Evolutionary conservation across 495 filamentous ascomycete genomes (phyloP).

Genomic region (Terfezia boudieri): DNA sequence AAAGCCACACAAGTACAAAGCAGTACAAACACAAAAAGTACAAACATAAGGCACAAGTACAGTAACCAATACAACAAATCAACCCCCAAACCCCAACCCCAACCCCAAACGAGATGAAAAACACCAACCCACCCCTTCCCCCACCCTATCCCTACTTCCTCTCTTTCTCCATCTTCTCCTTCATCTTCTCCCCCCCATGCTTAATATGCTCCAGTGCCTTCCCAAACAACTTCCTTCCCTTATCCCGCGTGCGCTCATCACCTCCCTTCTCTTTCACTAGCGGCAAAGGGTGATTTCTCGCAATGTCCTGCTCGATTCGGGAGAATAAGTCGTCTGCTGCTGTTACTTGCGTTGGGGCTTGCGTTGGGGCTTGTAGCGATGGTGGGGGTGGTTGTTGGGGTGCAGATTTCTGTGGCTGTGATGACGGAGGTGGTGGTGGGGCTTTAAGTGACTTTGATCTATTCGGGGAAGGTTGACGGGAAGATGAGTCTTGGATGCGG

Average conservation of each 20-base stretch:
- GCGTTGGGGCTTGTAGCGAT: not conserved
- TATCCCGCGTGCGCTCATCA: not conserved
- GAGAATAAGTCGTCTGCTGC: not conserved
- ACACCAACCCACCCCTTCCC: not conserved
- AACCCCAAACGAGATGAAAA: not conserved
- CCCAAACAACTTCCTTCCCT: not conserved
- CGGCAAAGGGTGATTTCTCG: not conserved
- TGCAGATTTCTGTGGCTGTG: not conserved
- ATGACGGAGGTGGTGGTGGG: not conserved
- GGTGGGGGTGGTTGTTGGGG: not conserved
- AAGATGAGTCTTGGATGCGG: too few species aligned
- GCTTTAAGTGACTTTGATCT: too few species aligned
- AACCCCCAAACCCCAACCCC: not conserved
- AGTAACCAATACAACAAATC: not conserved
- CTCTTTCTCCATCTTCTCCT: not conserved
- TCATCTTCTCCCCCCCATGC: not conserved
- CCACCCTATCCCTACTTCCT: not conserved
- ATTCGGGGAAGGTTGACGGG: too few species aligned
- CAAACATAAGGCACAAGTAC: not conserved
- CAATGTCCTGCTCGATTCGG: not conserved
- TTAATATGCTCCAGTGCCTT: not conserved
- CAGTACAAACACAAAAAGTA: not conserved
- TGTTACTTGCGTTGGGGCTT: not conserved
- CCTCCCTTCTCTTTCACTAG: not conserved
- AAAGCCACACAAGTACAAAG: not conserved